phyloP scores from a whole-genome alignment of 371 early-diverging fungal genomes.

The Mucor velutinosus region DNA sequence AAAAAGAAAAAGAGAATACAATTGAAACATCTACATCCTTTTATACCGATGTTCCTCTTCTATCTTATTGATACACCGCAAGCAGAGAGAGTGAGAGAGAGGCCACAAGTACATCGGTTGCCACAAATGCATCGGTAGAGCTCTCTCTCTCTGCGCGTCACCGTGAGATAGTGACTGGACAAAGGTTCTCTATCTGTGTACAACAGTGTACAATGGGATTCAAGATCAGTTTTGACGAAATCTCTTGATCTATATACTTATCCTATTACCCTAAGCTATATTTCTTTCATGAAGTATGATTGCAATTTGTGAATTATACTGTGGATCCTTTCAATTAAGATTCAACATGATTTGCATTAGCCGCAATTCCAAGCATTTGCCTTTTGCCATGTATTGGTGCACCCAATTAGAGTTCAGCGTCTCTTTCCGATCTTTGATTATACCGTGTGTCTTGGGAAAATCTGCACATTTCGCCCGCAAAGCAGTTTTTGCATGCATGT shows the following conservation, averaged over 20 bases:
- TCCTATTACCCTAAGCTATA: background rate
- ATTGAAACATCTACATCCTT: background rate
- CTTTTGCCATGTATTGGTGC: background rate
- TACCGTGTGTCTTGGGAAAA: background rate
- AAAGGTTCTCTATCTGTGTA: constrained; percentile 1
- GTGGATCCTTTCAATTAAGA: too few species aligned
- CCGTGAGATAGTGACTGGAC: background rate
- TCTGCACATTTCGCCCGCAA: background rate
- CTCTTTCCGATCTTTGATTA: background rate
- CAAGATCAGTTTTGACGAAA: background rate
- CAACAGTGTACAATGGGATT: background rate
- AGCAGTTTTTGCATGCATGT: background rate
- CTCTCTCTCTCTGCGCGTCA: background rate
- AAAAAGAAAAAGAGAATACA: background rate
- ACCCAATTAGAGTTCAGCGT: background rate
- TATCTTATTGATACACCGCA: background rate
- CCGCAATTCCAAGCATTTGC: background rate
- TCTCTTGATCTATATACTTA: background rate
- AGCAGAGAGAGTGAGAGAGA: background rate
- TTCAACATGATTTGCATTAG: background rate
- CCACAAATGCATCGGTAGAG: background rate
- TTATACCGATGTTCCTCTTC: background rate
- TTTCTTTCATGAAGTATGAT: background rate
- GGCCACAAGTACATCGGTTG: too few species aligned
- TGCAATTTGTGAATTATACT: background rate